Percentiles rank a stretch among this genome's conserved stretches.
phyloP scores from a whole-genome alignment of 2,329 filamentous ascomycete genomes.

The Malbranchea zuffiana region DNA sequence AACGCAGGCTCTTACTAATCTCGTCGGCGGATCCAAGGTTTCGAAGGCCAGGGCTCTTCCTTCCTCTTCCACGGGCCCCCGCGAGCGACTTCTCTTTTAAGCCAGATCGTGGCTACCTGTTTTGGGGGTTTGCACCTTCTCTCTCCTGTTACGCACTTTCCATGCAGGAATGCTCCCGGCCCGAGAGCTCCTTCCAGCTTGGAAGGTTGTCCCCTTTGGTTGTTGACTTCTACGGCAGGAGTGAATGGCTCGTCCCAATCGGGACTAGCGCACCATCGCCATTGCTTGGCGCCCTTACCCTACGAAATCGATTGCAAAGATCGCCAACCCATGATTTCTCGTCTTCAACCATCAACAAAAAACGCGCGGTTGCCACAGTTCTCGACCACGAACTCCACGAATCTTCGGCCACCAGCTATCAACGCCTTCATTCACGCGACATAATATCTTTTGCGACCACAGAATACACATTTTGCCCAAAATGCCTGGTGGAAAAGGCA shows the following conservation, averaged over 20 bases:
- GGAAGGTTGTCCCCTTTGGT: too few species aligned
- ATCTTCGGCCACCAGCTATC: constrained; percentile 21
- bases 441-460: constrained; percentile 16
- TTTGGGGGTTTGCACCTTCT: too few species aligned
- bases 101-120: too few species aligned
- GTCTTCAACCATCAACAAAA: constrained; percentile 32
- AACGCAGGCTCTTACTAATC: too few species aligned
- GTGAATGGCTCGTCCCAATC: constrained; percentile 20
- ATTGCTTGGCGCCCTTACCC: constrained; percentile 15
- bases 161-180: too few species aligned
- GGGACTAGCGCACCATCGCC: constrained; percentile 26
- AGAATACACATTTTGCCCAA: constrained; percentile 22
- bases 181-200: too few species aligned
- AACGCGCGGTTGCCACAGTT: constrained; percentile 22
- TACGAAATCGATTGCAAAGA: constrained; percentile 29
- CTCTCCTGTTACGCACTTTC: too few species aligned
- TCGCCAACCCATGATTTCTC: constrained; percentile 15
- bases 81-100: too few species aligned
- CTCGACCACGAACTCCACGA: constrained; percentile 7
- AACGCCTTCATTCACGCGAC: constrained; percentile 19
- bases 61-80: too few species aligned
- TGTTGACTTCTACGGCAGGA: too few species aligned
- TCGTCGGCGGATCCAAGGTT: too few species aligned
- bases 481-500: constrained; percentile 88
- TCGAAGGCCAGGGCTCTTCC: too few species aligned